A percentile compares a stretch with the other conserved stretches of the same genome.
phyloP scores from a whole-genome alignment of 106 monocot genomes.

The Xerophyta viscosa region DNA sequence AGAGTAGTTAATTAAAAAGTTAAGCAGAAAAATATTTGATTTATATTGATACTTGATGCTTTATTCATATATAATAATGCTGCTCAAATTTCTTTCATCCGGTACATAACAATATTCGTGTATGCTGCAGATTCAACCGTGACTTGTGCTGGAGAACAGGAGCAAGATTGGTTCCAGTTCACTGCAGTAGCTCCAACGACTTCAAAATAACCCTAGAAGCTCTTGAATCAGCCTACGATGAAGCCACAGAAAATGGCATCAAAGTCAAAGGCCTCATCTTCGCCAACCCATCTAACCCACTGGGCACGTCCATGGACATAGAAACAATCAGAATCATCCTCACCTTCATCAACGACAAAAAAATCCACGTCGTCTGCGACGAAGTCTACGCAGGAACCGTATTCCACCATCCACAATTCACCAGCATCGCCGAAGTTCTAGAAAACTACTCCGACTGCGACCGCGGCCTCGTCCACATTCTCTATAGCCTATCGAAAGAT shows the following conservation, averaged over 20 bases:
- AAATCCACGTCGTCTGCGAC: conserved; percentile 68
- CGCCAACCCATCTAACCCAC: conserved; percentile 66
- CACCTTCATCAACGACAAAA: conserved; percentile 22
- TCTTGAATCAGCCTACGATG: conserved; percentile 31
- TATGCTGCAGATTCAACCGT: conserved; percentile 42
- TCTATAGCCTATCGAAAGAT: conserved; percentile 70
- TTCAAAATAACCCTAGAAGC: conserved; percentile 42
- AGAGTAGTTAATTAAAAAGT: too few species aligned
- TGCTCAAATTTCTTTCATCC: too few species aligned
- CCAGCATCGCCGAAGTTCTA: conserved; percentile 37
- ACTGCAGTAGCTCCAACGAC: conserved; percentile 39
- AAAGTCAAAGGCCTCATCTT: conserved; percentile 47
- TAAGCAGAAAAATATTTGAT: too few species aligned
- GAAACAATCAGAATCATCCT: conserved; percentile 12
- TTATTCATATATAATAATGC: too few species aligned
- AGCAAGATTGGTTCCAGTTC: conserved; percentile 42
- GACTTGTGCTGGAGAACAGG: conserved; percentile 69
- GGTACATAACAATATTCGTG: too few species aligned
- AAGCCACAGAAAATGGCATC: conserved; percentile 15
- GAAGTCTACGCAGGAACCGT: conserved; percentile 39
- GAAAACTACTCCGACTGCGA: conserved; percentile 11
- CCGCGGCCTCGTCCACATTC: conserved; percentile 41
- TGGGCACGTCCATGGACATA: conserved; percentile 24
- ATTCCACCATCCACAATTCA: conserved; percentile 13
- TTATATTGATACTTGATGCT: too few species aligned